phyloP scores from a whole-genome alignment of 2,329 filamentous ascomycete genomes.

The Dothideomycetidae sp. region DNA sequence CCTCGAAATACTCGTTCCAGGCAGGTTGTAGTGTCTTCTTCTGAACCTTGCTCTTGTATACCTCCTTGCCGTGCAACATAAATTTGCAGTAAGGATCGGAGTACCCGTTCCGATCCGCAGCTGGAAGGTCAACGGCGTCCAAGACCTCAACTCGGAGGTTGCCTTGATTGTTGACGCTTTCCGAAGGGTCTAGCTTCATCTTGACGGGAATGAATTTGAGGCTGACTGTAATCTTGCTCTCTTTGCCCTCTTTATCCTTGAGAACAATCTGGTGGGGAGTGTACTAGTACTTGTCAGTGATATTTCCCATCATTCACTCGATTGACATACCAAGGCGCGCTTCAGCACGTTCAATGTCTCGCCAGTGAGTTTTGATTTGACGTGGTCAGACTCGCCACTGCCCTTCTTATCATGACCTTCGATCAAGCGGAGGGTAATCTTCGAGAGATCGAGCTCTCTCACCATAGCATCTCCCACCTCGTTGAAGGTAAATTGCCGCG shows the following conservation, averaged over 20 bases:
- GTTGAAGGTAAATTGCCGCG: slow-evolving; percentile 58
- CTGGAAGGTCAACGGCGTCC: slow-evolving; percentile 73
- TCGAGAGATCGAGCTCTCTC: slow-evolving; percentile 91
- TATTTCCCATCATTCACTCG: slow-evolving; percentile 13
- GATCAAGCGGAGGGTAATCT: slow-evolving; percentile 72
- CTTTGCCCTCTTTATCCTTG: slow-evolving; percentile 59
- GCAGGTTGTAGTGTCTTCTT: slow-evolving; percentile 92
- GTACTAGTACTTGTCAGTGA: slow-evolving; percentile 43
- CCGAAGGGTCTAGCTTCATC: slow-evolving; percentile 85
- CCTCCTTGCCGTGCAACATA: slow-evolving; percentile 70
- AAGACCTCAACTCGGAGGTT: slow-evolving; percentile 86
- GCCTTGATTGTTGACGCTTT: slow-evolving; percentile 99
- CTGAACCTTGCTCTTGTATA: slow-evolving; percentile 88
- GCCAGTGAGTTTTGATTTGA: slow-evolving; percentile 68
- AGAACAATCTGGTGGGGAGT: slow-evolving; percentile 74
- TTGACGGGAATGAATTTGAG: slow-evolving; percentile 88
- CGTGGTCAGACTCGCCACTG: slow-evolving; percentile 54
- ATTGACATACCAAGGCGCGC: slow-evolving; percentile 57
- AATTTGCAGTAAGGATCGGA: slow-evolving; percentile 97
- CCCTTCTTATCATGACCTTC: slow-evolving; percentile 64
- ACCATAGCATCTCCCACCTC: slow-evolving; percentile 92
- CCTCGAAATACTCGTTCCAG: slow-evolving; percentile 95
- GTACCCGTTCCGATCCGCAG: slow-evolving; percentile 89
- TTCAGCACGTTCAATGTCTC: slow-evolving; percentile 78
- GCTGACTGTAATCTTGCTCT: slow-evolving; percentile 75